A percentile compares a stretch with the other conserved stretches of the same genome.
phyloP scores from a whole-genome alignment of 2,329 filamentous ascomycete species.

The Aquanectria penicillioides region DNA sequence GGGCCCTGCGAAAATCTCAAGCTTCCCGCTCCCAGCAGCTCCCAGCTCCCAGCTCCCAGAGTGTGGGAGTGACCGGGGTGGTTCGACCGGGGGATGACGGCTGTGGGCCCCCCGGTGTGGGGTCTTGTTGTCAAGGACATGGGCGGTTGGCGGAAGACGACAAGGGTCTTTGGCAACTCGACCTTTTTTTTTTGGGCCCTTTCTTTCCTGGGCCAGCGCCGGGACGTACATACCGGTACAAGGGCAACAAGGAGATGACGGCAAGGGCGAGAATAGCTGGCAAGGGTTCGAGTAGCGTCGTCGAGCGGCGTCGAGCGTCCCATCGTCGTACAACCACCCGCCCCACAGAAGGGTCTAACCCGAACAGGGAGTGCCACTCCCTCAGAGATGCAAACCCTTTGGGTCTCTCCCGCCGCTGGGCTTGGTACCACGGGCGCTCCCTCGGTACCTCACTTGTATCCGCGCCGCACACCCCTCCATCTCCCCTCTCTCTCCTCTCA shows the following conservation, averaged over 20 bases:
- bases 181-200: constrained; percentile 4
- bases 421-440: neutral
- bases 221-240: too few relatives aligned
- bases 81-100: constrained; percentile 2
- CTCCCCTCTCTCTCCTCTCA: too few relatives aligned
- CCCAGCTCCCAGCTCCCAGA: constrained; percentile 19
- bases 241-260: too few relatives aligned
- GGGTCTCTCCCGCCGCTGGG: neutral
- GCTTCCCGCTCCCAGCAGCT: constrained; percentile 21
- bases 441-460: neutral
- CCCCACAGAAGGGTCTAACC: neutral
- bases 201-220: neutral
- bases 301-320: neutral
- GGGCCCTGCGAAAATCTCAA: constrained; percentile 23
- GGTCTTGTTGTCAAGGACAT: neutral
- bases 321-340: neutral
- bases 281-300: too few relatives aligned
- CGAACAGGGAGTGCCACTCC: neutral
- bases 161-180: neutral
- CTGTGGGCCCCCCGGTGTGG: neutral
- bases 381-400: constrained; percentile 3
- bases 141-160: neutral
- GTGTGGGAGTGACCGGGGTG: constrained; percentile 21
- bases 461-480: neutral
- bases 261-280: neutral